phyloP scores from a whole-genome alignment of 768 basidiomycete genomes.

The Royoungia palumana region DNA sequence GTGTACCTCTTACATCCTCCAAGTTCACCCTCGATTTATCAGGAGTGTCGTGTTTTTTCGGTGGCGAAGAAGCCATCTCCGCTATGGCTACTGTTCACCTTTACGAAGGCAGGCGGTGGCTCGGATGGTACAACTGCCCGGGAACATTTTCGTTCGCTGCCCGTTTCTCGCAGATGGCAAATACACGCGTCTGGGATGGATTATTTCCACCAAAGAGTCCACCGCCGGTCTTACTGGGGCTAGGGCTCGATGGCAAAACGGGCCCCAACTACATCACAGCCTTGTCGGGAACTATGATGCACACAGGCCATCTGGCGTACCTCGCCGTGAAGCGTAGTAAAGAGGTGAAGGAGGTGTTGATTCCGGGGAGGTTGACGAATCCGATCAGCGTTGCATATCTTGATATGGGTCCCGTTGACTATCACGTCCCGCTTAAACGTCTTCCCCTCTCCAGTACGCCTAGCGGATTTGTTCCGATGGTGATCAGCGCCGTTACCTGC shows the following conservation, averaged over 20 bases:
- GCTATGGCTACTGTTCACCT: conserved; percentile 35
- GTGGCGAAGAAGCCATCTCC: conserved; percentile 34
- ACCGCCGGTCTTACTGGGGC: conserved; percentile 21
- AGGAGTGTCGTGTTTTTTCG: conserved; percentile 35
- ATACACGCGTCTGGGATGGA: conserved; percentile 25
- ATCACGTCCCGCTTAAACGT: conserved; percentile 2
- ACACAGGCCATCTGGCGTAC: conserved; percentile 23
- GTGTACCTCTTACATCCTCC: conserved; percentile 10
- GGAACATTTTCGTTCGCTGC: conserved; percentile 31
- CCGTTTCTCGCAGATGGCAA: conserved; percentile 29
- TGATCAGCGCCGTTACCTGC: conserved; percentile 17
- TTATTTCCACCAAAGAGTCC: conserved; percentile 18
- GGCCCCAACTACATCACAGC: conserved; percentile 30
- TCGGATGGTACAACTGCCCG: conserved; percentile 39
- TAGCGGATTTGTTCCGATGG: conserved; percentile 22
- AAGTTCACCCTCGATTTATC: conserved; percentile 24
- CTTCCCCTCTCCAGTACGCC: conserved; percentile 2
- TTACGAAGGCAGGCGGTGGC: conserved; percentile 30
- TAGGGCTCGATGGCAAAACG: conserved; percentile 27
- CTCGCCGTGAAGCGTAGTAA: conserved; percentile 17
- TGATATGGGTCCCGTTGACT: conserved; percentile 8
- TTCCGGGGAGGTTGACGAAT: conserved; percentile 21
- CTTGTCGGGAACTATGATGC: conserved; percentile 21
- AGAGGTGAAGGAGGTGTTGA: conserved; percentile 1
- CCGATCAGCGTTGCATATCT: conserved; percentile 18